Evolutionary conservation across 192 early-diverging fungal genomes (phyloP), one percentile per base, ranked within the genome.

Genomic region (Coemansia sp.): DNA sequence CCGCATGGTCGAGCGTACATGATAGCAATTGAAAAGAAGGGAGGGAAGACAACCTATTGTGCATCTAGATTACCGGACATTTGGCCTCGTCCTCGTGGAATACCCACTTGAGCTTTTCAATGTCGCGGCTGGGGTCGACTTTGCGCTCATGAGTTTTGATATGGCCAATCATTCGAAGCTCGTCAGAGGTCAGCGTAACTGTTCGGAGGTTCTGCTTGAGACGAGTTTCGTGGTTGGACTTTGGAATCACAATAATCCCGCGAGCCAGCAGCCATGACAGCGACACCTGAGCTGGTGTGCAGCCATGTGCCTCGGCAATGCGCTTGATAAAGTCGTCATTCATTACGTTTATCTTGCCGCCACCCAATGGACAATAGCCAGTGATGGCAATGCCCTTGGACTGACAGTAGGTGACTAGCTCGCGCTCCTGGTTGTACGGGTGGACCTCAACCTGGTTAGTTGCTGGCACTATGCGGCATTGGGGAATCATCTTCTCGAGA

Each of bases 371-470:
- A 49, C 87, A 90, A 84, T 94, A 96, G 3, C 88, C 94, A 16
- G 90, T 89, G 21, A 93, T 56, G 12, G 80, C 82, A 48, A 98
- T 94, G 23, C 82, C 83, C 62, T 93, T 82, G 27, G 76, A 47
- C 51, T 82, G 65, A 76, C 88, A 90, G 79, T 82, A 94, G 24
- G 88, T 86, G 47, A 94, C 64, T 10, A 97, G 84, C 32, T 88
- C 87, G 34, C 56, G 68, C 66, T 90, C 58, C 26, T 75, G 83
- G 54, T 78, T 69, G 63, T 82, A 83, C 31, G 93, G 93, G 67
- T 94, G 92, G 27, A 91, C 69, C 71, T 97, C 95, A 56, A 94
- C 78, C 74, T 97, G 93, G 83, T 92, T 90, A 41, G 88, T 90
- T 48, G 87, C 92, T 16, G 95, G 95, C 55, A 84, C 65, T 41